Base-by-base conservation (phyloP, 495 filamentous ascomycete genomes). In the Umbilicaria muhlenbergii region DNA sequence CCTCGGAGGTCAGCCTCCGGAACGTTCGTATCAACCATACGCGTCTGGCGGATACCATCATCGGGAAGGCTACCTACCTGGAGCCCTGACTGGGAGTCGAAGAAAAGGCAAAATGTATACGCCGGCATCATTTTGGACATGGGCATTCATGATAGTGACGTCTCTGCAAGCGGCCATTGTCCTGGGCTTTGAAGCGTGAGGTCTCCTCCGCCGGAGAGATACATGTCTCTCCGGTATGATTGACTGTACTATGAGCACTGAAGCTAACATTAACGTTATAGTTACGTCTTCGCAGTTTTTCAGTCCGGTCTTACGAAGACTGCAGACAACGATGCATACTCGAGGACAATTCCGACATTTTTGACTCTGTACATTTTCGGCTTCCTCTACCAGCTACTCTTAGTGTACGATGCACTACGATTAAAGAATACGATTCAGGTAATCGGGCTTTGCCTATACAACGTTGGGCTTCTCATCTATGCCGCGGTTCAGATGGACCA, bases 381-480 rank as follows among this genome's bases (percentile, higher is more conserved):
- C 41, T 94, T 92, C 62, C 56, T 98, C 43, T 98, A 96, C 63
- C 78, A 94, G 53, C 58, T 96, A 5, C 59, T 91, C 31, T 66
- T 98, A 18, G 80, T 91, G 12, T 95, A 84, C 64, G 91, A 98
- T 70, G 89, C 92, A 3, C 67, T 98, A 46, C 78, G 86, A 38
- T 65, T 88, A 55, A 94, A 94, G 66, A 98, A 98, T 64, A 98
- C 91, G 12, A 98, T 98, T 72, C 91, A 98, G 61, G 70, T 98
- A 57, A 96, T 98, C 53, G 92, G 91, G 28, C 68, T 98, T 14
- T 95, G 89, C 62, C 52, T 89, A 32, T 93, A 87, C 62, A 94
- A 98, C 61, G 53, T 89, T 24, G 88, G 83, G 10, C 75, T 96
- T 49, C 71, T 96, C 38, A 72, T 98, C 49, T 96, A 96, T 54